Conservation (phyloP, 495 filamentous ascomycete genomes). For the Rhizodiscina lignyota region DNA sequence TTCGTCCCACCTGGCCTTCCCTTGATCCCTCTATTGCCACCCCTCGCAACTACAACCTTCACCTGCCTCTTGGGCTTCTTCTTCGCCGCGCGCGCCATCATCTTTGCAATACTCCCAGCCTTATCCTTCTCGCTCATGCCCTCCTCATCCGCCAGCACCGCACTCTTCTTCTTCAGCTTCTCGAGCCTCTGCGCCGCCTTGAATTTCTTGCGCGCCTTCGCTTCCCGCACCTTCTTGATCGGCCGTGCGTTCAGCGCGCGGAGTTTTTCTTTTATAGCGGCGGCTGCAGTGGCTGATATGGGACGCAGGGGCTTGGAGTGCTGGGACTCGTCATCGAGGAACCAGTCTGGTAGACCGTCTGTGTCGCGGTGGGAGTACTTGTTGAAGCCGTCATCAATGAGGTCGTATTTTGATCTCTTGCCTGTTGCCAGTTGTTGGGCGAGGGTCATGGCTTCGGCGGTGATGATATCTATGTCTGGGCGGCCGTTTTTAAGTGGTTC, state of each 20-base stretch:
- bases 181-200: conserved; percentile 80
- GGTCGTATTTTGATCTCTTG: conserved; percentile 55
- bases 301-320: conserved; percentile 76
- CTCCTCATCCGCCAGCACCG: conserved; percentile 70
- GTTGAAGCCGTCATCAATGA: conserved; percentile 86
- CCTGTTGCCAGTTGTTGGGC: conserved; percentile 83
- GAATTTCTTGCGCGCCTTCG: conserved; percentile 89
- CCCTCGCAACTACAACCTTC: conserved; percentile 79
- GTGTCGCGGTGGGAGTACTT: conserved; percentile 78
- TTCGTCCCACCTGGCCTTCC: conserved; percentile 77
- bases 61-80: conserved; percentile 71
- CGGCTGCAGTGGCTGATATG: conserved; percentile 73
- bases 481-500: conserved; percentile 36
- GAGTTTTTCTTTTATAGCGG: conserved; percentile 88
- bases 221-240: conserved; percentile 98
- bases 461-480: conserved; percentile 91
- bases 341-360: conserved; percentile 95
- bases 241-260: conserved; percentile 89
- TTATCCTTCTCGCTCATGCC: conserved; percentile 91
- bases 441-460: conserved; percentile 96
- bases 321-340: conserved; percentile 81
- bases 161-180: conserved; percentile 89
- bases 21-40: conserved; percentile 66
- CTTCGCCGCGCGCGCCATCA: conserved; percentile 67
- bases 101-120: conserved; percentile 60